phyloP scores from a whole-genome alignment of 202 grass and related monocot genomes.

The Saccharum hybrid region DNA sequence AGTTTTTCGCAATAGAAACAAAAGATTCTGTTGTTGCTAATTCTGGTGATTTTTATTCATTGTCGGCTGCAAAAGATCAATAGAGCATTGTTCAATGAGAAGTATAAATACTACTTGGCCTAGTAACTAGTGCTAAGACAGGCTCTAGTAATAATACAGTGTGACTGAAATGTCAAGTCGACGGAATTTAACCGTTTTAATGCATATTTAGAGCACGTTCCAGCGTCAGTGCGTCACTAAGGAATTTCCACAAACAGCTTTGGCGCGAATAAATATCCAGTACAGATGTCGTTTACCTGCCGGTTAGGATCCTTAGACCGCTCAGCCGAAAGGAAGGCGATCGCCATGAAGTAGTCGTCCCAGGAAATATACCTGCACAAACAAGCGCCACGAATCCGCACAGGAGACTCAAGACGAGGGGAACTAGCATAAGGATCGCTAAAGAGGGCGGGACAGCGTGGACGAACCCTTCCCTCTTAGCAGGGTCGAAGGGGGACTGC shows the following conservation, averaged over 20 bases:
- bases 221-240: background rate
- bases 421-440: constrained; percentile 1
- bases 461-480: constrained; percentile 75
- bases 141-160: background rate
- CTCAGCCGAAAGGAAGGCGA: constrained; percentile 91
- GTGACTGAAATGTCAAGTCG: background rate
- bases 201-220: background rate
- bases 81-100: background rate
- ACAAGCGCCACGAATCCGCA: constrained; percentile 20
- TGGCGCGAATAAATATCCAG: background rate
- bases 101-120: background rate
- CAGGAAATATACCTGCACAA: constrained; percentile 81
- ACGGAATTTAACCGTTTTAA: background rate
- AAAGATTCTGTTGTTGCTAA: background rate
- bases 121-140: background rate
- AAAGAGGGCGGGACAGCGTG: background rate
- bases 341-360: constrained; percentile 99
- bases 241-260: constrained; percentile 49
- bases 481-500: constrained; percentile 68
- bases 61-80: background rate
- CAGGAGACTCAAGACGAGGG: constrained; percentile 7
- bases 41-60: background rate
- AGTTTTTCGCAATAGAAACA: background rate
- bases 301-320: constrained; percentile 95
- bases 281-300: constrained; percentile 57